These are phyloP conservation scores for Diaporthe ampelina DNA, from an alignment of 2,329 filamentous ascomycete species.

Conservation along the genomic window DNA sequence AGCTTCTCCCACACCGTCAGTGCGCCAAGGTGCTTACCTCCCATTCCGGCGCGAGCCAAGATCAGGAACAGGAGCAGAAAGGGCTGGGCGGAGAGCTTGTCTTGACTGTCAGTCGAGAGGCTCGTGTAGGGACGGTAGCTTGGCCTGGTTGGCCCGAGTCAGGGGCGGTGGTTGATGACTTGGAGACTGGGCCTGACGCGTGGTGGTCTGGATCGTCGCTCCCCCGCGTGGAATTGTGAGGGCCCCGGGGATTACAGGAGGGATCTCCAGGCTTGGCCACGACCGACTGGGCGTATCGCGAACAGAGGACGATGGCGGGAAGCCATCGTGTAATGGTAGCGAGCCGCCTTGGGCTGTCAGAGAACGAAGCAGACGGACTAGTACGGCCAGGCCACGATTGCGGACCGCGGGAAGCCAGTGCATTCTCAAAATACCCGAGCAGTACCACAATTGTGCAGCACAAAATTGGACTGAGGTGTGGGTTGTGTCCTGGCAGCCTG, in stretches of 20 bases:
- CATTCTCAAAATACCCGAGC: neutral
- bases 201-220: constrained; percentile 18
- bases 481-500: neutral
- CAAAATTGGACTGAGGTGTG: constrained; percentile 1
- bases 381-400: neutral
- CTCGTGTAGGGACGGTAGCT: neutral
- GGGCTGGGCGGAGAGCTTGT: constrained; percentile 28
- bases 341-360: constrained; percentile 7
- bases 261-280: constrained; percentile 19
- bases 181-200: neutral
- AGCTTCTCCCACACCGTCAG: neutral
- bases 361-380: neutral
- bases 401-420: neutral
- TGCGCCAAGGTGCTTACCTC: constrained; percentile 1
- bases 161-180: constrained; percentile 6
- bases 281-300: constrained; percentile 13
- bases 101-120: neutral
- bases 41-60: constrained; percentile 12
- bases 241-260: constrained; percentile 20
- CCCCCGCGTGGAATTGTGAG: constrained; percentile 7
- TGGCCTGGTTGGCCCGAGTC: constrained; percentile 14
- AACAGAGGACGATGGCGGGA: neutral
- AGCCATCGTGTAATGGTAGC: constrained; percentile 5
- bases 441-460: constrained; percentile 1
- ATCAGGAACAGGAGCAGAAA: constrained; percentile 9